Conservation (phyloP, 306 rosid genomes). For the Vigna unguiculata region DNA sequence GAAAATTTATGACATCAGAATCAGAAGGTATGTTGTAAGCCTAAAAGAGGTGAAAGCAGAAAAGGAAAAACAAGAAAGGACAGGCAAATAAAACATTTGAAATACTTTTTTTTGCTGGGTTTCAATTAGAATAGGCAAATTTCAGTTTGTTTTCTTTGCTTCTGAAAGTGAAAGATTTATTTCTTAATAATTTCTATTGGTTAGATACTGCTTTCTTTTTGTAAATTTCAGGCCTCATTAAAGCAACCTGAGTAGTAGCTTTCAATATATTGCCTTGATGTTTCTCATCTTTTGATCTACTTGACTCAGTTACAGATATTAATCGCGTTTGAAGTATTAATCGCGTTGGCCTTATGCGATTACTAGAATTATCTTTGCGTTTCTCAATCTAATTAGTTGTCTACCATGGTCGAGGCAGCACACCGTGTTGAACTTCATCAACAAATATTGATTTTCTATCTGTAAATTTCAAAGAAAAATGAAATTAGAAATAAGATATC, state of each 20-base stretch:
- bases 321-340: conserved; percentile 56
- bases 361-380: conserved; percentile 55
- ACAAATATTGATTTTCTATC: conserved; percentile 53
- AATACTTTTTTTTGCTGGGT: background rate
- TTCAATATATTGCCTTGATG: conserved; percentile 79
- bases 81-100: background rate
- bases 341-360: conserved; percentile 49
- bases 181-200: conserved; percentile 56
- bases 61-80: background rate
- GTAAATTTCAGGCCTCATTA: conserved; percentile 86
- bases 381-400: conserved; percentile 61
- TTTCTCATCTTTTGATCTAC: conserved; percentile 67
- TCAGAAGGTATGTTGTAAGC: background rate
- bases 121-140: background rate
- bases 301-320: conserved; percentile 50
- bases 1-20: conserved; percentile 15
- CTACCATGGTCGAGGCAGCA: conserved; percentile 56
- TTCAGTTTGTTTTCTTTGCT: conserved; percentile 15
- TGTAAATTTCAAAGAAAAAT: conserved; percentile 46
- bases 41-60: conserved; percentile 2
- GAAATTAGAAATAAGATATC: conserved; percentile 42
- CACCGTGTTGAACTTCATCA: conserved; percentile 62
- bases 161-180: background rate
- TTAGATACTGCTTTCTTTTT: conserved; percentile 71
- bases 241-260: conserved; percentile 86